phyloP scores from a whole-genome alignment of 371 early-diverging fungal species.

The Rhizopus microsporus region DNA sequence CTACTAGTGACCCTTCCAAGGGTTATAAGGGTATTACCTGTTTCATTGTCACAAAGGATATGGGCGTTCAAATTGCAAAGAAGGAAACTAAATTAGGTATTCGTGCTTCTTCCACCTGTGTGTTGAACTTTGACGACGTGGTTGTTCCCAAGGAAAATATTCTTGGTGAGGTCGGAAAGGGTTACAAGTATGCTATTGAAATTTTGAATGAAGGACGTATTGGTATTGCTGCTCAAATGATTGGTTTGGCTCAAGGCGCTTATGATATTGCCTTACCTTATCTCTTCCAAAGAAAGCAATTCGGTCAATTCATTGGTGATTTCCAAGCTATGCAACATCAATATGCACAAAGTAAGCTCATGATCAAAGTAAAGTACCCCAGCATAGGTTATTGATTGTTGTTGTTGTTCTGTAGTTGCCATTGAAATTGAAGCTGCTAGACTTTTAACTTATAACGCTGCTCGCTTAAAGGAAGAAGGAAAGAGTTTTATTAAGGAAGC shows the following conservation, averaged over 20 bases:
- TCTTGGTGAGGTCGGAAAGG: slow-evolving; percentile 66
- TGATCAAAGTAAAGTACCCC: slow-evolving; percentile 12
- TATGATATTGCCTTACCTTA: slow-evolving; percentile 80
- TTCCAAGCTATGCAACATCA: slow-evolving; percentile 98
- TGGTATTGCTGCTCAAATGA: slow-evolving; percentile 98
- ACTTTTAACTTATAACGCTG: slow-evolving; percentile 96
- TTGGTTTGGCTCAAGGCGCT: slow-evolving; percentile 96
- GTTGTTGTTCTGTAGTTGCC: slow-evolving; percentile 54
- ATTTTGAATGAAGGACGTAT: slow-evolving; percentile 98
- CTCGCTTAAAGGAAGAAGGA: slow-evolving; percentile 94
- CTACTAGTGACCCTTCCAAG: slow-evolving; percentile 78
- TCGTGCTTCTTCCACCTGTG: slow-evolving; percentile 94
- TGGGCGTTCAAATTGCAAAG: slow-evolving; percentile 94
- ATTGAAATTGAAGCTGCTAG: slow-evolving; percentile 97
- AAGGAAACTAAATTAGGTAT: slow-evolving; percentile 98
- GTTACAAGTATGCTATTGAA: slow-evolving; percentile 93
- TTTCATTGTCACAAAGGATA: slow-evolving; percentile 94
- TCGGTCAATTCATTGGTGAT: slow-evolving; percentile 80
- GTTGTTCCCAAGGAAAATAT: slow-evolving; percentile 86
- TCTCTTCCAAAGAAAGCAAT: slow-evolving; percentile 88
- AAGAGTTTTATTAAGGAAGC: slow-evolving; percentile 91
- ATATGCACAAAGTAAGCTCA: slow-evolving; percentile 74
- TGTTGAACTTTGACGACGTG: slow-evolving; percentile 91
- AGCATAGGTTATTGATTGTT: neutral
- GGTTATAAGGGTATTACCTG: slow-evolving; percentile 99